Evolutionary conservation across 1,284 basidiomycete species (phyloP), one percentile per base, ranked within the genome.

Genomic region (Cryptococcus sp.): DNA sequence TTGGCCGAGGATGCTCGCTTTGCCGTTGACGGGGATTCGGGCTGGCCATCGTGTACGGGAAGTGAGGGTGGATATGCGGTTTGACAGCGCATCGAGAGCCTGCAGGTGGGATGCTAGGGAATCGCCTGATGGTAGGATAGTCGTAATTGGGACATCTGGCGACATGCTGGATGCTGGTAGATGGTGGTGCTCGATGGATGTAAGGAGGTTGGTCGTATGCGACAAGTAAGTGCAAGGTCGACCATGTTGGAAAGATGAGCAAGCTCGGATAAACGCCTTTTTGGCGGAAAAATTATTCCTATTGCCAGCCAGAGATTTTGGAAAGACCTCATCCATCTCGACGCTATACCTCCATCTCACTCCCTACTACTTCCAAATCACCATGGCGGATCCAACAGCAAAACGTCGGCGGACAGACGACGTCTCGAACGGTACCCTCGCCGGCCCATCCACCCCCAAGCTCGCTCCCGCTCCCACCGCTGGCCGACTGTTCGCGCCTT

Each of bases 401-500:
- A 32, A 32, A 28, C 22, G 28, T 7, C 7, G 28, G 14, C 7
- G 28, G 28, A 31, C 7, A 31, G 28, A 31, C 14, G 28, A 31
- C 28, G 7, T 14, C 9, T 31, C 28, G 7, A 7, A 31, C 28
- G 28, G 14, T 7, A 31, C 14, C 28, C 7, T 14, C 32, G 51
- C 57, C 18, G 57, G 57, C 18, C 57, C 57, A 22, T 58, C 57
- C 10, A 51, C 48, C 19, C 47, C 40, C 5, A 22, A 16, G 5
- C 23, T 23, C 6, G 28, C 48, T 19, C 47, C 40, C 5, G 12
- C 18, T 4, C 23, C 34, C 6, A 14, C 45, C 18, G 36, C 45
- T 14, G 38, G 51, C 24, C 60, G 69, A 28, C 80, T 99, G 42
- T 99, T 95, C 72, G 86, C 85, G 4, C 95, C 95, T 5, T 99